A percentile compares a stretch with the other conserved stretches of the same genome.
phyloP scores from a whole-genome alignment of 805 yeast species.

The Suhomyces vadensis region DNA sequence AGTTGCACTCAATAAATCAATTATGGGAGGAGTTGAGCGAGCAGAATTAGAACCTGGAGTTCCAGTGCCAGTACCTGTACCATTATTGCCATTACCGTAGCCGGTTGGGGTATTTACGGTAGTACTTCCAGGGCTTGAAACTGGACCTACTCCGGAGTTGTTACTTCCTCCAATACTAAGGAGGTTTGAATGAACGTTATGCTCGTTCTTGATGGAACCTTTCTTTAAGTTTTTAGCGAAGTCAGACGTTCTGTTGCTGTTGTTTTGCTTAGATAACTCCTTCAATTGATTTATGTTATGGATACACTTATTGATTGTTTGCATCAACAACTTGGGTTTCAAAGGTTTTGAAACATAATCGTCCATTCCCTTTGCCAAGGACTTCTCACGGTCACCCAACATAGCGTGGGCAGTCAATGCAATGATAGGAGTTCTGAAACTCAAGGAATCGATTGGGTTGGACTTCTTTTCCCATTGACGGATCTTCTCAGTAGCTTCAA shows the following conservation, averaged over 20 bases:
- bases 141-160: not conserved
- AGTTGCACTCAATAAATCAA: slow-evolving; percentile 14
- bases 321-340: slow-evolving; percentile 78
- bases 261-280: slow-evolving; percentile 52
- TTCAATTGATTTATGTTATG: slow-evolving; percentile 65
- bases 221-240: slow-evolving; percentile 48
- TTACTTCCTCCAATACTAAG: slow-evolving; percentile 12
- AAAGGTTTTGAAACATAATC: slow-evolving; percentile 87
- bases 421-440: slow-evolving; percentile 81
- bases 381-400: slow-evolving; percentile 88
- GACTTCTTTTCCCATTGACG: slow-evolving; percentile 85
- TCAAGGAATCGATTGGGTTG: slow-evolving; percentile 66
- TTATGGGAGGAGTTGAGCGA: slow-evolving; percentile 17
- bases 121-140: slow-evolving; percentile 16
- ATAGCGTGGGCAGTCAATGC: slow-evolving; percentile 93
- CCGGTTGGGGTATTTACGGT: not conserved
- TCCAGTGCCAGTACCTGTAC: slow-evolving; percentile 7
- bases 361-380: slow-evolving; percentile 88
- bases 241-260: slow-evolving; percentile 44
- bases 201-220: slow-evolving; percentile 29
- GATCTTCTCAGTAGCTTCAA: slow-evolving; percentile 84
- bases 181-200: slow-evolving; percentile 13
- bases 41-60: slow-evolving; percentile 15
- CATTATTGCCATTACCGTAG: slow-evolving; percentile 8
- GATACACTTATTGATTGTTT: slow-evolving; percentile 81